phyloP scores from a whole-genome alignment of 2,329 filamentous ascomycete species.

The Paecilomyces formosus region DNA sequence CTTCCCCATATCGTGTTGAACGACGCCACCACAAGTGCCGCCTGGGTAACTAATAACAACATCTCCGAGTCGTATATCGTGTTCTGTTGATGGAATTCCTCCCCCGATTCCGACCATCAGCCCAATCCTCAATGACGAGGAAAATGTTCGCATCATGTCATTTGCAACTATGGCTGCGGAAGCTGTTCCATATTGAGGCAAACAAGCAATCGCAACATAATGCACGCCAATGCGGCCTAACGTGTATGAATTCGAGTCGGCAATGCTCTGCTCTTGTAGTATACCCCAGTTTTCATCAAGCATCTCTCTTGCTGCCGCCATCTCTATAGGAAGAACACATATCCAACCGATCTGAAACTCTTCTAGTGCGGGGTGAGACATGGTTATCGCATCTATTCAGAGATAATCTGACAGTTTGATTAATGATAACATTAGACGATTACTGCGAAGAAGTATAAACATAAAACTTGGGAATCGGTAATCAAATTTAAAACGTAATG shows the following conservation, averaged over 20 bases:
- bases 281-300: slow-evolving; percentile 5
- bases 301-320: slow-evolving; percentile 4
- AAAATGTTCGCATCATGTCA: slow-evolving; percentile 11
- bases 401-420: neutral
- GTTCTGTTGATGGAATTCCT: slow-evolving; percentile 6
- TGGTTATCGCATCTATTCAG: neutral
- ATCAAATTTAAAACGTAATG: too few relatives aligned
- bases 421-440: neutral
- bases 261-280: neutral
- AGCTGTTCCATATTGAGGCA: slow-evolving; percentile 8
- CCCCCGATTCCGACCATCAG: slow-evolving; percentile 13
- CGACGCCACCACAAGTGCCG: slow-evolving; percentile 3
- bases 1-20: slow-evolving; percentile 12
- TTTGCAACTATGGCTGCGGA: slow-evolving; percentile 9
- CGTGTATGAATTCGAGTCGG: slow-evolving; percentile 3
- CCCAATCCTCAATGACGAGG: slow-evolving; percentile 5
- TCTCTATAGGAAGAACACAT: slow-evolving; percentile 6
- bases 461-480: too few relatives aligned
- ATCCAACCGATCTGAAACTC: slow-evolving; percentile 8
- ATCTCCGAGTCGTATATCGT: slow-evolving; percentile 11
- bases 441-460: too few relatives aligned
- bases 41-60: slow-evolving; percentile 11
- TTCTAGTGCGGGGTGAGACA: neutral
- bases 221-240: slow-evolving; percentile 6
- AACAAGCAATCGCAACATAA: slow-evolving; percentile 12